These are phyloP conservation scores for Leccinum angustisporum DNA, from an alignment of 1,284 basidiomycete genomes.

Conservation along the genomic window DNA sequence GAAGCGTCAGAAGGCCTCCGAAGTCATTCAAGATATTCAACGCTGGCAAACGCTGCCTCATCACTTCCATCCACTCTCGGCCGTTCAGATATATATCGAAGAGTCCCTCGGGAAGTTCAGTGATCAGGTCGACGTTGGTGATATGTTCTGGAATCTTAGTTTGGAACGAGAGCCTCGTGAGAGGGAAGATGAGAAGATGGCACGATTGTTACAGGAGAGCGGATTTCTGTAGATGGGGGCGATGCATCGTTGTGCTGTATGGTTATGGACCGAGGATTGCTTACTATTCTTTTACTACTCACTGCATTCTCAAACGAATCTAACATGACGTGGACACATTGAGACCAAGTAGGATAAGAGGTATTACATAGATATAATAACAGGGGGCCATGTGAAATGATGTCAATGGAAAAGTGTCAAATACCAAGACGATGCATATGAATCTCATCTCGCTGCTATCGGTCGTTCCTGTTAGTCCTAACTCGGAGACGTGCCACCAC, in stretches of 20 bases:
- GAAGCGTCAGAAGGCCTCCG: constrained; percentile 91
- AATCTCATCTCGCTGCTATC: background rate
- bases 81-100: constrained; percentile 76
- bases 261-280: constrained; percentile 17
- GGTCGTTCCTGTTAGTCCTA: background rate
- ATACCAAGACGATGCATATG: background rate
- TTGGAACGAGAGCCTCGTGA: constrained; percentile 89
- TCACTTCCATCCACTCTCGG: constrained; percentile 74
- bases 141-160: constrained; percentile 84
- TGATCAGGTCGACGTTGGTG: constrained; percentile 60
- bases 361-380: background rate
- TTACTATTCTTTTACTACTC: constrained; percentile 7
- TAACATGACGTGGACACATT: background rate
- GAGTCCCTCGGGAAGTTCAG: constrained; percentile 71
- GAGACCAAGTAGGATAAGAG: background rate
- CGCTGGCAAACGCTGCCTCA: constrained; percentile 92
- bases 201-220: constrained; percentile 82
- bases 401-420: background rate
- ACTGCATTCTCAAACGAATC: constrained; percentile 2
- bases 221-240: constrained; percentile 65
- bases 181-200: constrained; percentile 92
- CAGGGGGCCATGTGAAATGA: background rate
- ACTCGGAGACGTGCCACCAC: background rate
- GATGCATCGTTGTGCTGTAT: constrained; percentile 22
- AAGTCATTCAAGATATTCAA: constrained; percentile 95